Conservation (phyloP, 352 stramenopile genomes). For the Phytophthora hybrid region DNA sequence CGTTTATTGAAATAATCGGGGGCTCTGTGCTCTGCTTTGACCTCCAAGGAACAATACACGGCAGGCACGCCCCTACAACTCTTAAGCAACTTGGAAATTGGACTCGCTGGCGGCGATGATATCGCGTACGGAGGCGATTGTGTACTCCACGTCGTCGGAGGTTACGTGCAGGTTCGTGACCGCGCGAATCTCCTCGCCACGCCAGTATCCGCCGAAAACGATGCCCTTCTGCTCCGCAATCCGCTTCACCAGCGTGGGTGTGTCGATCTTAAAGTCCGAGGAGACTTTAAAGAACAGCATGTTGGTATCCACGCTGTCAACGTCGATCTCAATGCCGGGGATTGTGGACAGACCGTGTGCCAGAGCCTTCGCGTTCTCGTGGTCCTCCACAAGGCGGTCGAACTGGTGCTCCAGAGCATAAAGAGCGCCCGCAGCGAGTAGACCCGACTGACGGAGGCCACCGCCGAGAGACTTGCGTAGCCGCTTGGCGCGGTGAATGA, state of each 20-base stretch:
- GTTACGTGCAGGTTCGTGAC: constrained; percentile 84
- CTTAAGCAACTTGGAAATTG: constrained; percentile 39
- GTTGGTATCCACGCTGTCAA: constrained; percentile 83
- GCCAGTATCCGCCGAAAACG: constrained; percentile 75
- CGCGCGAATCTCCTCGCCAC: constrained; percentile 66
- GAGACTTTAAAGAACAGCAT: constrained; percentile 84
- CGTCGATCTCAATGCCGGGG: constrained; percentile 71
- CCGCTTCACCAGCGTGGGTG: constrained; percentile 53
- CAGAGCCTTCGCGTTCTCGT: constrained; percentile 81
- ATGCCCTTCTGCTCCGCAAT: constrained; percentile 75
- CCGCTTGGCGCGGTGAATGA: constrained; percentile 91
- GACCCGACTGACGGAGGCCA: constrained; percentile 95
- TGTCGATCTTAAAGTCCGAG: constrained; percentile 63
- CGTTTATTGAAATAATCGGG: constrained; percentile 37
- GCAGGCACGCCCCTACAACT: constrained; percentile 19
- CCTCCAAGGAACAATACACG: constrained; percentile 16
- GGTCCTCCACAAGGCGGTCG: constrained; percentile 82
- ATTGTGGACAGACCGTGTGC: constrained; percentile 72
- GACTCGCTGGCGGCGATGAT: constrained; percentile 51
- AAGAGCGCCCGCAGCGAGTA: constrained; percentile 93
- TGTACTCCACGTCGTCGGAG: constrained; percentile 70
- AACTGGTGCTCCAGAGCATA: constrained; percentile 92
- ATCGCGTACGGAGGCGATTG: constrained; percentile 64
- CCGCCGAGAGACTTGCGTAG: constrained; percentile 97
- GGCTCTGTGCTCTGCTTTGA: constrained; percentile 17